Evolutionary conservation across 768 basidiomycete species (phyloP), one percentile per base, ranked within the genome.

Genomic region (Tricholoma furcatifolium): DNA sequence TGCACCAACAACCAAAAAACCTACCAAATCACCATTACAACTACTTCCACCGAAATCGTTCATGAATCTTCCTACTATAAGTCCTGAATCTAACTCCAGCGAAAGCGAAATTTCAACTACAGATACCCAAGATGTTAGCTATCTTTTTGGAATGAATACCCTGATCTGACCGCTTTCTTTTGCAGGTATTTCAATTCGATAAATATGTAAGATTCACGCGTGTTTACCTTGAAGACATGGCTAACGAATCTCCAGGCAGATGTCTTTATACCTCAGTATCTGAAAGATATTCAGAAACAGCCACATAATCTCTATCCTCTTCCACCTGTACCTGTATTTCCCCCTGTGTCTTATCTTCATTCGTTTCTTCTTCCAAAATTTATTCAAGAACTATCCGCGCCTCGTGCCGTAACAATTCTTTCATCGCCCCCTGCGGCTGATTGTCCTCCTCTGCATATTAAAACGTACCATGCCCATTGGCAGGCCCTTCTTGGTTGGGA

Each of bases 221-320:
- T 14, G 10, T 20, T 1, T 11, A 3, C 11, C 17, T 1, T 1
- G 32, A 46, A 2, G 24, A 24, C 14, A 42, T 7, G 14, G 11
- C 44, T 43, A 3, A 43, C 18, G 17, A 6, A 32, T 10, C 30
- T 17, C 40, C 48, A 80, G 78, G 79, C 79, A 55, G 74, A 78
- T 40, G 65, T 70, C 39, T 80, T 77, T 62, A 64, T 77, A 52
- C 79, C 77, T 38, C 71, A 75, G 59, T 79, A 75, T 64, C 68
- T 80, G 53, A 71, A 70, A 69, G 73, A 76, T 55, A 74, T 80
- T 30, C 78, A 80, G 69, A 74, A 66, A 54, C 70, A 72, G 64
- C 60, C 68, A 41, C 76, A 79, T 61, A 64, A 63, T 18, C 67
- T 80, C 47, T 62, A 68, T 34, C 69, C 74, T 54, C 66, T 78